Evolutionary conservation across 2,329 filamentous ascomycete species (phyloP).

Genomic region (Xylariaceae sp.): DNA sequence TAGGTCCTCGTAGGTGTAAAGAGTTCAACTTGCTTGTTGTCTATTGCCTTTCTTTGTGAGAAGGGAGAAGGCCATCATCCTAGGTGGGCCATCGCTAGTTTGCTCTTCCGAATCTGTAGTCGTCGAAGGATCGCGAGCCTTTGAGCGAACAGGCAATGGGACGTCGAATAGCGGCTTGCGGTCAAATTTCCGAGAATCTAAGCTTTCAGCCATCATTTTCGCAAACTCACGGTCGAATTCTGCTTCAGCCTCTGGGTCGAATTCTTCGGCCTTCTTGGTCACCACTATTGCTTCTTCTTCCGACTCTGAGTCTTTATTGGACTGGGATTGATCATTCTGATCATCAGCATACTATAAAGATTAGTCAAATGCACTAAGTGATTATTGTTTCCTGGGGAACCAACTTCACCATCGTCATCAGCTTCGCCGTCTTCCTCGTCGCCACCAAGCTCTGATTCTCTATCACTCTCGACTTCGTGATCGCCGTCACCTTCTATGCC

Average conservation of each 20-base stretch:
- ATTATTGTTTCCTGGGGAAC: slow-evolving; percentile 20
- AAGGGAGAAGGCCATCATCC: slow-evolving; percentile 95
- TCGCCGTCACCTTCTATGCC: slow-evolving; percentile 64
- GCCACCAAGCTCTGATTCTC: slow-evolving; percentile 62
- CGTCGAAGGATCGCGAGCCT: slow-evolving; percentile 63
- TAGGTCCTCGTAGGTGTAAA: not conserved
- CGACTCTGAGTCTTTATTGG: slow-evolving; percentile 65
- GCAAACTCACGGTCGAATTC: slow-evolving; percentile 98
- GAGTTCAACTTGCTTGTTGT: slow-evolving; percentile 71
- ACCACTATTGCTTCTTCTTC: slow-evolving; percentile 92
- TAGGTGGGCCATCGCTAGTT: slow-evolving; percentile 44
- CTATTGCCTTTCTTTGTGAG: slow-evolving; percentile 96
- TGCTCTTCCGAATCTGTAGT: slow-evolving; percentile 45
- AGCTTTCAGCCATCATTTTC: slow-evolving; percentile 96
- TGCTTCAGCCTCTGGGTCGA: slow-evolving; percentile 92
- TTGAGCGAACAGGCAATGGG: slow-evolving; percentile 86
- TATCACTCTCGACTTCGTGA: slow-evolving; percentile 65
- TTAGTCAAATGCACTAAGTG: slow-evolving; percentile 6
- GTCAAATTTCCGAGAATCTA: slow-evolving; percentile 95
- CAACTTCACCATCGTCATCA: slow-evolving; percentile 51
- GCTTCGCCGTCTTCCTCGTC: slow-evolving; percentile 59
- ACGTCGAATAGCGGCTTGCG: slow-evolving; percentile 94
- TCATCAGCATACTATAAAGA: slow-evolving; percentile 54
- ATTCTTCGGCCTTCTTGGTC: slow-evolving; percentile 84
- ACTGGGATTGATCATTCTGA: slow-evolving; percentile 44